Evolutionary conservation across 106 monocot genomes (phyloP).

Genomic region (Phalaenopsis aphrodite): DNA sequence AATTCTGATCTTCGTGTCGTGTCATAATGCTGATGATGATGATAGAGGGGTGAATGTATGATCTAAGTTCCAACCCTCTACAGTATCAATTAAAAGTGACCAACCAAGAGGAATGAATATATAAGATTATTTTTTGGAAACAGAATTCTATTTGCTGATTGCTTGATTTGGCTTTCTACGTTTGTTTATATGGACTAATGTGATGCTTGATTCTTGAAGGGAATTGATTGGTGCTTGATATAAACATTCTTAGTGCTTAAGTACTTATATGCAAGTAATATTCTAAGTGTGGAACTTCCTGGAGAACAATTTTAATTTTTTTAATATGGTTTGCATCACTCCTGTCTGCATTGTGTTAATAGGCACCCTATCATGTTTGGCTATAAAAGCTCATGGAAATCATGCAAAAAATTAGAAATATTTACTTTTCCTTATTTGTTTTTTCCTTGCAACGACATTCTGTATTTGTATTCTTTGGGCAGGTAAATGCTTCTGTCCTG

Average conservation of each 20-base stretch:
- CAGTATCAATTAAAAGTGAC: background rate
- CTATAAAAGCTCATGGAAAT: background rate
- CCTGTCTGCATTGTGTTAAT: background rate
- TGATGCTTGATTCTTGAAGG: background rate
- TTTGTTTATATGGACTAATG: background rate
- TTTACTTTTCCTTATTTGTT: background rate
- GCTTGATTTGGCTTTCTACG: background rate
- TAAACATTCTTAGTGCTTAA: background rate
- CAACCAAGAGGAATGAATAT: background rate
- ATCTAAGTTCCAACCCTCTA: too few relatives aligned
- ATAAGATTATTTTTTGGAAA: background rate
- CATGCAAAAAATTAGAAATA: background rate
- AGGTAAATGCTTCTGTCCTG: slow-evolving; percentile 84
- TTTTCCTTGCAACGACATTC: background rate
- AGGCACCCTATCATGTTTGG: background rate
- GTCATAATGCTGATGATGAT: background rate
- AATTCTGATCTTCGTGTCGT: background rate
- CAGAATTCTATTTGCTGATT: background rate
- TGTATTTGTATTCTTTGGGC: slow-evolving; percentile 1
- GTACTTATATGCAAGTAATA: background rate
- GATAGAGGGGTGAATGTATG: background rate
- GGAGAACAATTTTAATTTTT: background rate
- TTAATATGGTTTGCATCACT: background rate
- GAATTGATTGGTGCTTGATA: background rate
- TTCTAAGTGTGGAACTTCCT: background rate